A percentile compares a stretch with the other conserved stretches of the same genome.
Conservation (phyloP, 2,329 filamentous ascomycete species). For the Aspergillus ruber region DNA sequence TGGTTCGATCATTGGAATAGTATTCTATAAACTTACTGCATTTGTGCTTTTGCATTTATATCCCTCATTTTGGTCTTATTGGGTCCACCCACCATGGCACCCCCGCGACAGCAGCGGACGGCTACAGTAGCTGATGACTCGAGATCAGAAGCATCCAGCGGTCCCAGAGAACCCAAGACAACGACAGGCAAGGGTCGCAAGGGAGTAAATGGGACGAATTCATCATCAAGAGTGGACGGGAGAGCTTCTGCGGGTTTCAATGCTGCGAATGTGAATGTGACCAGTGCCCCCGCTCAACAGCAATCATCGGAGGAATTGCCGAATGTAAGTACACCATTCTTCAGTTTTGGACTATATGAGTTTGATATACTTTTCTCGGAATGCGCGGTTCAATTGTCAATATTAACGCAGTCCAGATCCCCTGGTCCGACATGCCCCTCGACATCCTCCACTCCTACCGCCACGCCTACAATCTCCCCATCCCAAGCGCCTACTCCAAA, state of each 20-base stretch:
- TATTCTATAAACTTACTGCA: neutral
- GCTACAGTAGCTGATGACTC: conserved; percentile 38
- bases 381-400: too few species aligned
- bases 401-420: conserved; percentile 24
- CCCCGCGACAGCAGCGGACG: conserved; percentile 37
- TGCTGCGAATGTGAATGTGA: conserved; percentile 22
- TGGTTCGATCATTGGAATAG: neutral
- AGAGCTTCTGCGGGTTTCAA: conserved; percentile 11
- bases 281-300: conserved; percentile 21
- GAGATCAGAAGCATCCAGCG: conserved; percentile 43
- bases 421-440: conserved; percentile 39
- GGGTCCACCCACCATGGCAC: conserved; percentile 32
- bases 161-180: conserved; percentile 31
- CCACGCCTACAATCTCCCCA: conserved; percentile 41
- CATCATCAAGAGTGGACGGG: conserved; percentile 9
- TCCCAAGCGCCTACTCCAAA: conserved; percentile 38
- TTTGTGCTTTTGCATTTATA: neutral
- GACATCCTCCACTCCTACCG: conserved; percentile 44
- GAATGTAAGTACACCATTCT: conserved; percentile 22
- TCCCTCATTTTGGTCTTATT: neutral
- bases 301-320: conserved; percentile 19
- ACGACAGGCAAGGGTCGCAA: conserved; percentile 28
- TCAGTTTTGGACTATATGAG: neutral
- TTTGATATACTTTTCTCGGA: neutral
- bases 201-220: conserved; percentile 12